Base-by-base conservation (phyloP, 2,329 filamentous ascomycete species). In the Rhynchosporium graminicola region DNA sequence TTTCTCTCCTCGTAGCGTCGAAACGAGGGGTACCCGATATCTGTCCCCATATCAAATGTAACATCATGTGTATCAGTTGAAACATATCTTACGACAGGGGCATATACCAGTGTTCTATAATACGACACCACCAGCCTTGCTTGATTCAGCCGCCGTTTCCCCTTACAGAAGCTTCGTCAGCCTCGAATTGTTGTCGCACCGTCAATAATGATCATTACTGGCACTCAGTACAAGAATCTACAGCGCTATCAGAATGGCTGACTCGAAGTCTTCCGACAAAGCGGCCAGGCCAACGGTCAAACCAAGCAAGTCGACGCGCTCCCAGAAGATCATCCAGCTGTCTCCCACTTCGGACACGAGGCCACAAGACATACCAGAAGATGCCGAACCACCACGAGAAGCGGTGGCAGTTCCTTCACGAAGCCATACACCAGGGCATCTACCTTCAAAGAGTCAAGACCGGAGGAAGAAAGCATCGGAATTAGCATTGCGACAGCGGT, bases 351-450 rank as follows among this genome's bases (percentile, higher is more conserved):
- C 75, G 64, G 73, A 75, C 63, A 69, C 69, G 64, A 68, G 65
- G 70, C 67, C 72, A 61, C 71, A 73, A 61, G 74, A 74, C 64
- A 74, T 74, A 36, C 71, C 69, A 62, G 74, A 78, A 67, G 73
- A 77, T 61, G 73, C 73, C 36, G 75, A 77, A 58, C 59, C 62
- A 72, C 62, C 74, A 67, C 61, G 76, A 77, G 64, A 75, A 72
- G 60, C 70, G 71, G 20, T 70, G 73, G 33, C 5, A 10, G 59
- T 74, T 65, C 75, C 79, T 54, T 72, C 83, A 50, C 80, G 85
- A 67, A 86, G 81, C 71, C 85, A 87, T 72, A 87, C 85, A 1
- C 85, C 85, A 1, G 84, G 85, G 62, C 84, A 87, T 69, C 78
- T 87, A 46, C 76, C 85, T 12, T 80, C 82, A 67, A 86, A 83